Conservation (phyloP, 2,329 filamentous ascomycete genomes). For the Aspergillus viridinutans region DNA sequence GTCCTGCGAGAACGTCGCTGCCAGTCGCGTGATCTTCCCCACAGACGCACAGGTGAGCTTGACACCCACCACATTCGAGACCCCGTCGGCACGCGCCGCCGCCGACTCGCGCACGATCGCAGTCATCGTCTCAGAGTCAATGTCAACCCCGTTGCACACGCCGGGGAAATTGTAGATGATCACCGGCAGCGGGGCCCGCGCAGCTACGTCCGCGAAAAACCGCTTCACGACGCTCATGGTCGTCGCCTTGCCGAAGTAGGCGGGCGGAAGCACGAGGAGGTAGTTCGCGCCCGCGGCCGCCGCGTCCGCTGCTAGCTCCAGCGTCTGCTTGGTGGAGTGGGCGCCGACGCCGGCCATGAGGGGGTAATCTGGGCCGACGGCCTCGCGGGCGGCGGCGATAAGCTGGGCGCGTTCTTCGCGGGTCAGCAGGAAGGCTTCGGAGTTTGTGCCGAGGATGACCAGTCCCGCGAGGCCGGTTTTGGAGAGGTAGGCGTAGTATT, state of each 20-base stretch:
- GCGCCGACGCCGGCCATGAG: constrained; percentile 62
- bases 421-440: constrained; percentile 55
- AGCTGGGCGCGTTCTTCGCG: constrained; percentile 56
- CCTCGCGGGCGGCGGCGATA: constrained; percentile 52
- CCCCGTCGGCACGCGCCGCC: constrained; percentile 29
- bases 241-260: constrained; percentile 63
- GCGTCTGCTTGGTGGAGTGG: constrained; percentile 61
- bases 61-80: constrained; percentile 57
- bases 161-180: constrained; percentile 67
- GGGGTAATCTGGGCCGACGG: constrained; percentile 52
- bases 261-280: constrained; percentile 57
- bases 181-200: constrained; percentile 51
- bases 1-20: constrained; percentile 49
- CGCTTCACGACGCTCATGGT: constrained; percentile 53
- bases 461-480: constrained; percentile 49
- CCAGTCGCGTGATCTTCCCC: constrained; percentile 56
- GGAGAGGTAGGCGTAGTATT: constrained; percentile 52
- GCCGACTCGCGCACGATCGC: constrained; percentile 47
- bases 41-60: constrained; percentile 63
- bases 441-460: constrained; percentile 54
- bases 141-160: constrained; percentile 64
- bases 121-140: constrained; percentile 61
- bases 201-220: constrained; percentile 57
- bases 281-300: constrained; percentile 59
- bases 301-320: constrained; percentile 58